Conservation (phyloP, 805 yeast species). For the Candida schatavii region DNA sequence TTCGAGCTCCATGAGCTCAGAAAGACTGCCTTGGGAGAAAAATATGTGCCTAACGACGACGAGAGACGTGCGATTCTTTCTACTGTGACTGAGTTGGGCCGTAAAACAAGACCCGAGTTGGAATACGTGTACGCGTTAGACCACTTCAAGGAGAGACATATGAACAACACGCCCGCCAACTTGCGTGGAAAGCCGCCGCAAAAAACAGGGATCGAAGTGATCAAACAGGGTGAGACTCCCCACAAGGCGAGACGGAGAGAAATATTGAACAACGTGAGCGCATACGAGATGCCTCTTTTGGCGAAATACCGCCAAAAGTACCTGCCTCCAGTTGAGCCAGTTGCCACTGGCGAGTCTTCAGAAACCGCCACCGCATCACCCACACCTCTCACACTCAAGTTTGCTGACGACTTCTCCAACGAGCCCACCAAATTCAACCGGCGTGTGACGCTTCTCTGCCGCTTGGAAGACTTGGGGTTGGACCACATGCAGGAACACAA, state of each 20-base stretch:
- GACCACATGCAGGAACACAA: conserved; percentile 59
- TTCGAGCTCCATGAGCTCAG: conserved; percentile 60
- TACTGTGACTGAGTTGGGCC: conserved; percentile 30
- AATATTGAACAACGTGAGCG: conserved; percentile 76
- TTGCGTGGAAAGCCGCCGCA: conserved; percentile 38
- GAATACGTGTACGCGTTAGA: conserved; percentile 41
- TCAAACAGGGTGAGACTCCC: conserved; percentile 33
- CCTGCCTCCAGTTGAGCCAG: conserved; percentile 36
- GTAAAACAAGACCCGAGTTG: conserved; percentile 28
- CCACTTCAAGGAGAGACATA: conserved; percentile 38
- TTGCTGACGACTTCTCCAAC: conserved; percentile 64
- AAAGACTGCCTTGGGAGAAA: conserved; percentile 42
- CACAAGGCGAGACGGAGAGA: conserved; percentile 67
- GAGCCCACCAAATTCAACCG: conserved; percentile 67
- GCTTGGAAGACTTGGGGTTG: conserved; percentile 54
- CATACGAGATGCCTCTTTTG: conserved; percentile 87
- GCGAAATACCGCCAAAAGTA: conserved; percentile 73
- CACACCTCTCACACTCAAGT: conserved; percentile 64
- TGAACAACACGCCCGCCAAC: conserved; percentile 39
- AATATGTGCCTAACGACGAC: conserved; percentile 57
- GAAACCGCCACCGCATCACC: conserved; percentile 27
- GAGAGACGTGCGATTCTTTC: conserved; percentile 48
- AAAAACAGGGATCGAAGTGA: conserved; percentile 33
- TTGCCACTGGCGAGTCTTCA: too few species aligned
- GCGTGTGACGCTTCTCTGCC: conserved; percentile 61